Percentiles rank a stretch among this genome's conserved stretches.
These are phyloP conservation scores for Mortierella antarctica DNA, from an alignment of 192 early-diverging fungal species.

Conservation along the genomic window DNA sequence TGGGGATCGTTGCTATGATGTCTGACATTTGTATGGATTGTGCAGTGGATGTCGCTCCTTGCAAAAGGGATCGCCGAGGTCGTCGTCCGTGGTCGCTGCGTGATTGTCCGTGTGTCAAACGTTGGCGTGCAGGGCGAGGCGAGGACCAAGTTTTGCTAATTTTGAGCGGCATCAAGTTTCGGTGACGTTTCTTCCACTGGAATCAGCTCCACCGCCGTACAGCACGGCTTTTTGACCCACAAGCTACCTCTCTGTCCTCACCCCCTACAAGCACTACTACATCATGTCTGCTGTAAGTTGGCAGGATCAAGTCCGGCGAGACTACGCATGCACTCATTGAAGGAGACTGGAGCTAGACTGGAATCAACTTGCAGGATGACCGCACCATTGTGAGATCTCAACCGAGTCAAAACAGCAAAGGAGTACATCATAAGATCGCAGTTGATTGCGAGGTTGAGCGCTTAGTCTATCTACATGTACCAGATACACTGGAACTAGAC, in stretches of 20 bases:
- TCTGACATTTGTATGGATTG: slow-evolving; percentile 25
- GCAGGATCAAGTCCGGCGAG: neutral
- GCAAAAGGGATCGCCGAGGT: neutral
- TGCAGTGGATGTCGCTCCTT: neutral
- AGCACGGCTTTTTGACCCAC: too few species aligned
- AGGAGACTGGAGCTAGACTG: neutral
- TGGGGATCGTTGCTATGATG: slow-evolving; percentile 7
- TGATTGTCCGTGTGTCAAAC: too few species aligned
- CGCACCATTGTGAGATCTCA: neutral
- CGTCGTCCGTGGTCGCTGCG: neutral
- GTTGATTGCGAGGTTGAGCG: neutral
- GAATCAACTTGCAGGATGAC: neutral
- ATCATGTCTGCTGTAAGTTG: slow-evolving; percentile 35
- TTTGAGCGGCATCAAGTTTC: neutral
- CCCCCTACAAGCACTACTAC: neutral
- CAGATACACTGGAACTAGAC: neutral
- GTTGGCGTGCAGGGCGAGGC: too few species aligned
- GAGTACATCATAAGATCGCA: neutral
- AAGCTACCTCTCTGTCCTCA: too few species aligned
- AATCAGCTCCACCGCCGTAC: too few species aligned
- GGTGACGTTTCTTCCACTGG: slow-evolving; percentile 10
- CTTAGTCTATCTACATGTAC: too few species aligned
- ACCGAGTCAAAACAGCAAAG: neutral
- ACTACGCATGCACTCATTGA: neutral
- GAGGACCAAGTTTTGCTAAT: too few species aligned